A percentile compares a stretch with the other conserved stretches of the same genome.
Evolutionary conservation across 768 basidiomycete species (phyloP).

Genomic region (Rhodosporidiobolus sp.): DNA sequence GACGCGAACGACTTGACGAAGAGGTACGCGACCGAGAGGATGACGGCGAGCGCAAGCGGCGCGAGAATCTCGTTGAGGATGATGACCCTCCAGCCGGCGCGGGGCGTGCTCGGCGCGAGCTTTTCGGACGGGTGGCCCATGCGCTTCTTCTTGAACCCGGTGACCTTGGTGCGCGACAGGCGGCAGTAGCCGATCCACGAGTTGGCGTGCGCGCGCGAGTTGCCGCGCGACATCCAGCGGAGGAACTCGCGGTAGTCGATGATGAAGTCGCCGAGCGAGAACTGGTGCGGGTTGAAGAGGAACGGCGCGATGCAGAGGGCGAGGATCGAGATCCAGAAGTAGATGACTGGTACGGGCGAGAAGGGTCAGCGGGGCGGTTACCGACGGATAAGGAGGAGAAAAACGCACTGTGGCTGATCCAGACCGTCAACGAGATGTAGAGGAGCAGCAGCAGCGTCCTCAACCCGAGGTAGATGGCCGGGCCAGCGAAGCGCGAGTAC

Average conservation of each 20-base stretch:
- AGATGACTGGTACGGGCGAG: conserved; percentile 75
- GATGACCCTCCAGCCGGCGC: conserved; percentile 79
- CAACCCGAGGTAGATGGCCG: conserved; percentile 96
- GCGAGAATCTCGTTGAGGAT: conserved; percentile 67
- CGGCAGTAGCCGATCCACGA: conserved; percentile 99
- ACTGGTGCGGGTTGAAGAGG: conserved; percentile 99
- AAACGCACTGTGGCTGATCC: conserved; percentile 51
- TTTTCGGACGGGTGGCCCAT: conserved; percentile 97
- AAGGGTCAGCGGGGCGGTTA: not conserved
- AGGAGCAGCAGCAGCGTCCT: conserved; percentile 85
- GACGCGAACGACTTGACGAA: conserved; percentile 75
- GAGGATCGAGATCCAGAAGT: conserved; percentile 96
- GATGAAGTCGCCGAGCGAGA: conserved; percentile 92
- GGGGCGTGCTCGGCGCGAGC: conserved; percentile 88
- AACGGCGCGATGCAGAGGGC: conserved; percentile 92
- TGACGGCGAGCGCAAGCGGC: conserved; percentile 41
- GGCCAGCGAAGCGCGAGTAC: conserved; percentile 97
- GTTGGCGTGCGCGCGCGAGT: conserved; percentile 93
- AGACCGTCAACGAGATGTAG: conserved; percentile 86
- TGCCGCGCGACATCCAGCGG: conserved; percentile 98
- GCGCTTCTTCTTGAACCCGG: conserved; percentile 98
- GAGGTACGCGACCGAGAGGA: conserved; percentile 56
- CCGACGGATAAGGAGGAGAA: conserved; percentile 2
- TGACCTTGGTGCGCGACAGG: conserved; percentile 94
- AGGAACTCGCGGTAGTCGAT: conserved; percentile 96